Conservation (phyloP, 257 asterid species). For the Scutellaria baicalensis region DNA sequence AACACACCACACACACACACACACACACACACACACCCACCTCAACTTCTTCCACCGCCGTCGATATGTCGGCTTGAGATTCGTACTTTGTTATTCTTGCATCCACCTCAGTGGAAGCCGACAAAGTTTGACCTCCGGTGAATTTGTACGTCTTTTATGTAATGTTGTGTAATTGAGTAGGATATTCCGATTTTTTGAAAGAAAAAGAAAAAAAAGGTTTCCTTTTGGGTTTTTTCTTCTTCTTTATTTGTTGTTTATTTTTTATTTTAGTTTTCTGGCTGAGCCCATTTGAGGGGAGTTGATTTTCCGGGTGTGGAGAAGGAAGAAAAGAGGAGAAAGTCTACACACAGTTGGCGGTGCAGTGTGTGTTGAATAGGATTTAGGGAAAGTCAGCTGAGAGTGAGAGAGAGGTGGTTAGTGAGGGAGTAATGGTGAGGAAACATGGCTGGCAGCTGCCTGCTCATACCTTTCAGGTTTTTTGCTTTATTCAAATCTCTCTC, state of each 20-base stretch:
- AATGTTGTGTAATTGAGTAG: conserved; percentile 15
- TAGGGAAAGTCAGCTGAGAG: not conserved
- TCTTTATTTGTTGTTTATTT: not conserved
- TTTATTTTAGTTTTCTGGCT: not conserved
- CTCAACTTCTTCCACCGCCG: conserved; percentile 24
- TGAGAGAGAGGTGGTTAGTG: conserved; percentile 7
- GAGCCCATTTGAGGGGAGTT: conserved; percentile 24
- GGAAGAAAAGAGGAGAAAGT: not conserved
- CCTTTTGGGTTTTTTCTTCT: not conserved
- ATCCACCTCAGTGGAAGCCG: conserved; percentile 6
- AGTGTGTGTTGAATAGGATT: conserved; percentile 19
- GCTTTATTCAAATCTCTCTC: not conserved
- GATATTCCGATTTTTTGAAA: conserved; percentile 16
- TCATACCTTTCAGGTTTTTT: conserved; percentile 86
- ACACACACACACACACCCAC: conserved; percentile 16
- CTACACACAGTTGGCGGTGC: conserved; percentile 13
- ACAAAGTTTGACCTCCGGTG: conserved; percentile 32
- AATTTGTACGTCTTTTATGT: conserved; percentile 24
- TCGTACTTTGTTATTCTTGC: conserved; percentile 3
- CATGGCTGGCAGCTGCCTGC: conserved; percentile 99
- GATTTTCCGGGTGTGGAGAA: conserved; percentile 22
- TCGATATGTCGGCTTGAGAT: conserved; percentile 30
- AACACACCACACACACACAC: not conserved
- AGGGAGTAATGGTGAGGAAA: conserved; percentile 80
- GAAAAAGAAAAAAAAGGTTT: conserved; percentile 13